phyloP scores from a whole-genome alignment of 805 yeast genomes.

The Pichia nanzhaoensis region DNA sequence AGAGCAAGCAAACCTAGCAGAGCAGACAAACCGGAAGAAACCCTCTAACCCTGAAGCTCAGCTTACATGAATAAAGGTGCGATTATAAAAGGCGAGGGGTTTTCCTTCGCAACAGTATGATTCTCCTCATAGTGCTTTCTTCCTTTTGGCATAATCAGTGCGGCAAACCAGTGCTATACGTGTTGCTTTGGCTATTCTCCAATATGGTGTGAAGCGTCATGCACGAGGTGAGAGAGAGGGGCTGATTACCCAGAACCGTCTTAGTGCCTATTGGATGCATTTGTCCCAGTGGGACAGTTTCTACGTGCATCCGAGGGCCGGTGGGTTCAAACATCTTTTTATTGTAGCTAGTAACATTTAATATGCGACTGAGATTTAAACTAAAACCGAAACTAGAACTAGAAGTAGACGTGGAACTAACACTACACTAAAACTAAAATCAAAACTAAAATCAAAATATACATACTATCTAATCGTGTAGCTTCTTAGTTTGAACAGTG shows the following conservation, averaged over 20 bases:
- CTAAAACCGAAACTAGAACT: no score
- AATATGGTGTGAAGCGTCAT: constrained; percentile 45
- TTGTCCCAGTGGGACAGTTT: constrained; percentile 20
- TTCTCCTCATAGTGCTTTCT: constrained; percentile 9
- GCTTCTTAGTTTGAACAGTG: constrained; percentile 37
- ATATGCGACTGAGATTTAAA: no score
- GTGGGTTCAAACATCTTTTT: constrained; percentile 50
- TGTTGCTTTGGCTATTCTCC: constrained; percentile 52
- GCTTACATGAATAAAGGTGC: background rate
- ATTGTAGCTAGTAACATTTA: background rate
- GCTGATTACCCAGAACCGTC: constrained; percentile 44
- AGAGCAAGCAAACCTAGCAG: background rate
- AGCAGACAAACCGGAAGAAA: background rate
- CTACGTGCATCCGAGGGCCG: constrained; percentile 46
- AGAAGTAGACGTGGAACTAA: no score
- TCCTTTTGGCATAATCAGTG: constrained; percentile 40
- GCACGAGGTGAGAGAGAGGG: constrained; percentile 59
- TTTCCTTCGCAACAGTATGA: background rate
- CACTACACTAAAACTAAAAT: no score
- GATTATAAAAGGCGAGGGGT: background rate
- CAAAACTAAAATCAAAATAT: background rate
- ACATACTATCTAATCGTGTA: constrained; percentile 13
- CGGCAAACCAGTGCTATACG: constrained; percentile 71
- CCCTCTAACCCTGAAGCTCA: background rate
- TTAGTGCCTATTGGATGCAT: constrained; percentile 50